Base-by-base conservation (phyloP, 805 yeast species). In the Yarrowia porcina region DNA sequence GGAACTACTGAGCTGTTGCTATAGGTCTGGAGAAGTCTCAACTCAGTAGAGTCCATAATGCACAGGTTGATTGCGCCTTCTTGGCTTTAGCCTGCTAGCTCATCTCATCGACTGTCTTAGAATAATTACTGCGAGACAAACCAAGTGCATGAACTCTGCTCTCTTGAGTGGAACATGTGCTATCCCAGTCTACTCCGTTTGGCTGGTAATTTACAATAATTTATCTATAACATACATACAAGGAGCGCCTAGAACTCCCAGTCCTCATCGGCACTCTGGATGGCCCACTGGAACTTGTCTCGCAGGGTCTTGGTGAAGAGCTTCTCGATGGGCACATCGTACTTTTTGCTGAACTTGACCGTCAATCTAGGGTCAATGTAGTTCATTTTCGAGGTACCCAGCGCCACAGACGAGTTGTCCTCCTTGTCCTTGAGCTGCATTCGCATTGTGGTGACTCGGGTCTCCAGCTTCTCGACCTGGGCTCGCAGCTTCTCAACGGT, bases 241-340 rank as follows among this genome's bases (percentile, higher is more conserved):
- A 2, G 13, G 23, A n/a, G 25, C 11, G 17, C 68, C 8, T 75
- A 92, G 71, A 92, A 92, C 67, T 83, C 80, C 98, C 98, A 92
- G 69, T 89, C 76, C 67, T 83, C 90, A 72, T 88, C 97, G 3
- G 86, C 91, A 61, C 92, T 85, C 73, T 92, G 96, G 61, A 93
- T 87, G 30, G 98, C 98, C 98, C 98, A 93, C 50, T 83, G 86
- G 76, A 93, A 93, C 77, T 93, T 93, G 44, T 92, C 97, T 65
- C 97, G 79, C 62, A 93, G 77, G 0, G 98, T 89, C 76, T 91
- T 92, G 12, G 97, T 88, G 69, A 93, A 91, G 42, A 93, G 79
- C 74, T 89, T 92, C 74, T 93, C 97, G 62, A 93, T 87, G 8
- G 98, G 98, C 20, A 93, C 97, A 62, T 83, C 80, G 72, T 77